These are phyloP conservation scores for Micromonas commoda DNA, from an alignment of 139 green algal species.

Conservation along the genomic window DNA sequence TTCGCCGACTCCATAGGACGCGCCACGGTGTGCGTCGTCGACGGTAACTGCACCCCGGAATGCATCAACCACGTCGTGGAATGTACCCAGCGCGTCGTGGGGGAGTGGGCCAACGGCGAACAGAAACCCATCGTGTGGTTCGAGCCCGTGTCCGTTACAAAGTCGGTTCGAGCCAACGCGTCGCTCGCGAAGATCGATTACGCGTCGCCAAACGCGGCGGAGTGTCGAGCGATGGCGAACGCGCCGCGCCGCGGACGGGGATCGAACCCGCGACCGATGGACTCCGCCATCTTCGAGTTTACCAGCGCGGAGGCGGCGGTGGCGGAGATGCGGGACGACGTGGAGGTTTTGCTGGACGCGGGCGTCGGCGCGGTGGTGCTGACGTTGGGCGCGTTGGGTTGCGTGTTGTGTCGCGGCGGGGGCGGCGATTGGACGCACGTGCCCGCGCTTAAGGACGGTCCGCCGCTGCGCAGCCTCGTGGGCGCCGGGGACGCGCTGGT, in stretches of 20 bases:
- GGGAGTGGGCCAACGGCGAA: too few species aligned
- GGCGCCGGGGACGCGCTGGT: conserved; percentile 20
- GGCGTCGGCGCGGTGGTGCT: not conserved
- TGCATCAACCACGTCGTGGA: not conserved
- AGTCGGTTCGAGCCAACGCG: not conserved
- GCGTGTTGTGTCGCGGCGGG: not conserved
- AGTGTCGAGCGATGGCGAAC: conserved; percentile 15
- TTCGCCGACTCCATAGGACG: too few species aligned
- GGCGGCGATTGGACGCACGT: not conserved
- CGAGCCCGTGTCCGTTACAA: not conserved
- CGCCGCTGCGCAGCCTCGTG: too few species aligned
- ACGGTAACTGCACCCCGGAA: not conserved
- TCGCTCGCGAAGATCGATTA: not conserved
- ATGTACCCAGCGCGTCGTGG: not conserved
- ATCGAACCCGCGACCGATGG: not conserved
- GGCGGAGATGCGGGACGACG: not conserved
- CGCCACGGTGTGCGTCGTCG: not conserved
- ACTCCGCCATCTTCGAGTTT: not conserved
- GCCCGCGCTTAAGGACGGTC: too few species aligned
- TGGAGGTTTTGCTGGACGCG: not conserved
- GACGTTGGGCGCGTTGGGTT: conserved; percentile 4
- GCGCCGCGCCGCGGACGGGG: not conserved
- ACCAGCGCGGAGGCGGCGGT: not conserved
- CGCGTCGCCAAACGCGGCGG: conserved; percentile 4
- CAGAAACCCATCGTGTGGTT: conserved; percentile 1